Base-by-base conservation (phyloP, 768 basidiomycete species). In the Leucogyrophana mollusca region DNA sequence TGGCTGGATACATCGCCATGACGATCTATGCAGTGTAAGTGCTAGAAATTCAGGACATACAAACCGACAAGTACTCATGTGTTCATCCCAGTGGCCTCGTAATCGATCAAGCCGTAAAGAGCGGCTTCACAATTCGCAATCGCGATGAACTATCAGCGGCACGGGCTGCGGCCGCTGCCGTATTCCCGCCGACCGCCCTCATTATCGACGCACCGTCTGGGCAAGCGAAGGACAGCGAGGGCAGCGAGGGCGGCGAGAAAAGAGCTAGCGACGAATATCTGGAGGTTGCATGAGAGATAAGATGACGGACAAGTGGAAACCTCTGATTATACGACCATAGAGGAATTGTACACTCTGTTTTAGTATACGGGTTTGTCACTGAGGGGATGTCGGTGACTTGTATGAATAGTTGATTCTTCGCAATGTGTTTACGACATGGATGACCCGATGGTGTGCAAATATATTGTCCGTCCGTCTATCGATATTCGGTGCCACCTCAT, bases 1-100 rank as follows among this genome's bases (percentile, higher is more conserved):
- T 79, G 58, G 66, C 77, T 13, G 83, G 83, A 8, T 84, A 82
- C 54, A 55, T 73, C 18, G 77, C 71, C 16, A 82, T 84, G 82
- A 65, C 69, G 32, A 52, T 77, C 30, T 84, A 83, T 49, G 80
- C 80, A 1, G 50, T 74, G 79, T 82, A 61, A 62, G 78, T 68
- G 17, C 13, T 8, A 9, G 25, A 10, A 33, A 23, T 32, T 20
- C 27, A n/a, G 37, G 35, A 9, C n/a, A 16, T 46, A 47, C 47
- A 39, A 7, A 45, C 8, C 25, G 16, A 40, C 30, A 33, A 39
- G 35, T 23, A 7, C 40, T 14, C n/a, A 55, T 25, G 45, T 32
- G 20, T 5, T 27, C 47, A 27, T 14, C 49, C 24, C 56, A 82
- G 79, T 8, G 78, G 82, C 9, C 66, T 84, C 50, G 74, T 79